These are phyloP conservation scores for Mycena rebaudengoi DNA, from an alignment of 768 basidiomycete species.

Conservation along the genomic window DNA sequence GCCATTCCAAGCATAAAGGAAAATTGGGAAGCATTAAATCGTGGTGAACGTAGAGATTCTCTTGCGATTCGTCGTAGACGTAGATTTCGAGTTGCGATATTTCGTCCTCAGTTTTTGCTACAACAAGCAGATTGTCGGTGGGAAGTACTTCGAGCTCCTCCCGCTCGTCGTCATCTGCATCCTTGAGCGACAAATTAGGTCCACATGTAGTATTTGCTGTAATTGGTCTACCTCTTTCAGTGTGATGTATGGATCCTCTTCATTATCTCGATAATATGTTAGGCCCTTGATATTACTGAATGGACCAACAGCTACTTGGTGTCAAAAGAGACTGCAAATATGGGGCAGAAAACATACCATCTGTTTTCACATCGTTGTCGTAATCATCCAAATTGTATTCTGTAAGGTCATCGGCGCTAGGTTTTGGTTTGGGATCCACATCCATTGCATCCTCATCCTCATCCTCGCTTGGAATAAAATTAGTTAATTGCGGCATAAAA, in stretches of 20 bases:
- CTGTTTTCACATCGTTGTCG: constrained; percentile 72
- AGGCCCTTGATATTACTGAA: constrained; percentile 97
- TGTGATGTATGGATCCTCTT: constrained; percentile 97
- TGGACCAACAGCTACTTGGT: constrained; percentile 66
- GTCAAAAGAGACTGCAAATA: constrained; percentile 9
- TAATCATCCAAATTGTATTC: constrained; percentile 93
- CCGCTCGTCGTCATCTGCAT: constrained; percentile 83
- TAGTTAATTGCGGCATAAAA: constrained; percentile 15
- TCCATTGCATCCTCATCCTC: constrained; percentile 72
- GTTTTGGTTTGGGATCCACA: constrained; percentile 48
- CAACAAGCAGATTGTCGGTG: constrained; percentile 90
- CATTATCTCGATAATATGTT: constrained; percentile 88
- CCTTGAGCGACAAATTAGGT: constrained; percentile 46
- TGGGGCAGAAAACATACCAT: constrained; percentile 37
- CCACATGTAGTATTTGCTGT: too few species aligned
- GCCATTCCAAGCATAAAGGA: constrained; percentile 99
- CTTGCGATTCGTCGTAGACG: constrained; percentile 91
- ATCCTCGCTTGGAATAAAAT: constrained; percentile 38
- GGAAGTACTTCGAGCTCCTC: constrained; percentile 90
- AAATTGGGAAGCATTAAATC: constrained; percentile 98
- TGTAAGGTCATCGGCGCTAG: constrained; percentile 69
- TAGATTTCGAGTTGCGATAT: constrained; percentile 96
- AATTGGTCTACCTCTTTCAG: constrained; percentile 91
- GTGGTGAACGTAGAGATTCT: constrained; percentile 95
- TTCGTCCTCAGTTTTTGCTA: constrained; percentile 96